Conservation (phyloP, 1,284 basidiomycete species). For the Earliella scabrosa region DNA sequence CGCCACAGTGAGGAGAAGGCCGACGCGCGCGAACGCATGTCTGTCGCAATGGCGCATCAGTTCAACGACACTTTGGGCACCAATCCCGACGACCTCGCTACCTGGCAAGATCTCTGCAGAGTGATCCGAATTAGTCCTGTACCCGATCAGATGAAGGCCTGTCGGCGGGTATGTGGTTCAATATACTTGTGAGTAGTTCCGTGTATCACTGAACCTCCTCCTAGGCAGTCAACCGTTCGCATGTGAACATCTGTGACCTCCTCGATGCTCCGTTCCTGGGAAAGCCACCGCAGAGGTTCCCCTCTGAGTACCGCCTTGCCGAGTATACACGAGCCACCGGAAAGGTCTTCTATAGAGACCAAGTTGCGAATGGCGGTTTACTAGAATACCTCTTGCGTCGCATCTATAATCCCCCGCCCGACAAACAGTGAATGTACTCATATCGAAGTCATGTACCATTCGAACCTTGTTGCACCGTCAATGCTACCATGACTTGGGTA, state of each 20-base stretch:
- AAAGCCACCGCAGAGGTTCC: background rate
- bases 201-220: background rate
- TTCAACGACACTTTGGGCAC: conserved; percentile 90
- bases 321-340: conserved; percentile 34
- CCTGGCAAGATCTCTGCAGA: conserved; percentile 2
- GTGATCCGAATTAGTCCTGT: background rate
- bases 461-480: too few relatives aligned
- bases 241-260: conserved; percentile 43
- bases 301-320: background rate
- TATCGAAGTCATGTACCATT: too few relatives aligned
- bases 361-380: conserved; percentile 40
- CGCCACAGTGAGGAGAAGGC: background rate
- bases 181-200: background rate
- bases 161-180: background rate
- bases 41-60: conserved; percentile 4
- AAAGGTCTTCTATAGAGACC: conserved; percentile 36
- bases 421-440: too few relatives aligned
- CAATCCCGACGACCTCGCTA: conserved; percentile 48
- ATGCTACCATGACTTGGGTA: too few relatives aligned
- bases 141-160: background rate
- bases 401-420: background rate
- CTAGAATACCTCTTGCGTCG: conserved; percentile 25
- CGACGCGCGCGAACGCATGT: conserved; percentile 16
- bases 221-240: conserved; percentile 14
- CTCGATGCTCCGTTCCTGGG: conserved; percentile 26